Conservation (phyloP, 495 filamentous ascomycete genomes). For the Penicillium coffeae region DNA sequence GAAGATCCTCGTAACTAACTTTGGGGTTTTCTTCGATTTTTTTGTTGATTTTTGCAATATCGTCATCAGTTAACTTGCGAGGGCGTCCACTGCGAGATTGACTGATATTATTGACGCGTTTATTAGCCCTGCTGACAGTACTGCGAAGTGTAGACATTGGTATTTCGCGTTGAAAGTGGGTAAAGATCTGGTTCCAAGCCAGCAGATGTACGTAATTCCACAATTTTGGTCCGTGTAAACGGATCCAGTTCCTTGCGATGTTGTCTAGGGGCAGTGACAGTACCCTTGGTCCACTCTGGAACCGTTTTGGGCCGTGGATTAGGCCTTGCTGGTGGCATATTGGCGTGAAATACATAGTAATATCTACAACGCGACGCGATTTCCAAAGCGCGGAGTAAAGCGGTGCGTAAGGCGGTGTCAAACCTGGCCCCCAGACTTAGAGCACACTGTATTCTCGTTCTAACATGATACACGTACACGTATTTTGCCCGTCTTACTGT, state of each 20-base stretch:
- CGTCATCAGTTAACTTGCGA: neutral
- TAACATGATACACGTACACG: too few species aligned
- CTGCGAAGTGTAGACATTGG: conserved; percentile 1
- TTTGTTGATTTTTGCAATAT: neutral
- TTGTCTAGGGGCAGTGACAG: neutral
- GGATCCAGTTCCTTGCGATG: conserved; percentile 5
- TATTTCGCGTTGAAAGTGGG: conserved; percentile 2
- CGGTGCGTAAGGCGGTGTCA: too few species aligned
- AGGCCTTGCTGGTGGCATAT: neutral
- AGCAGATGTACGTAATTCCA: conserved; percentile 2
- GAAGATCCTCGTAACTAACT: neutral
- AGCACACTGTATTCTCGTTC: too few species aligned
- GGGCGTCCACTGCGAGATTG: neutral
- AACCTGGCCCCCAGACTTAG: too few species aligned
- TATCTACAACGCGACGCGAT: neutral
- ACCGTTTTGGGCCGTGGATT: neutral
- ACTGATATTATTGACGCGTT: conserved; percentile 1
- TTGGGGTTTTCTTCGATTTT: neutral
- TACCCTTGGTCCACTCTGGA: neutral
- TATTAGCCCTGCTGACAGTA: neutral
- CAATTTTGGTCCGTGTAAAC: conserved; percentile 4
- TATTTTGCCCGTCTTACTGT: too few species aligned
- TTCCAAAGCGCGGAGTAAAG: neutral
- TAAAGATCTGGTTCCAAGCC: conserved; percentile 4
- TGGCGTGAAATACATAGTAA: neutral